Evolutionary conservation across 1,284 basidiomycete genomes (phyloP).

Genomic region (Cutaneotrichosporon sp.): DNA sequence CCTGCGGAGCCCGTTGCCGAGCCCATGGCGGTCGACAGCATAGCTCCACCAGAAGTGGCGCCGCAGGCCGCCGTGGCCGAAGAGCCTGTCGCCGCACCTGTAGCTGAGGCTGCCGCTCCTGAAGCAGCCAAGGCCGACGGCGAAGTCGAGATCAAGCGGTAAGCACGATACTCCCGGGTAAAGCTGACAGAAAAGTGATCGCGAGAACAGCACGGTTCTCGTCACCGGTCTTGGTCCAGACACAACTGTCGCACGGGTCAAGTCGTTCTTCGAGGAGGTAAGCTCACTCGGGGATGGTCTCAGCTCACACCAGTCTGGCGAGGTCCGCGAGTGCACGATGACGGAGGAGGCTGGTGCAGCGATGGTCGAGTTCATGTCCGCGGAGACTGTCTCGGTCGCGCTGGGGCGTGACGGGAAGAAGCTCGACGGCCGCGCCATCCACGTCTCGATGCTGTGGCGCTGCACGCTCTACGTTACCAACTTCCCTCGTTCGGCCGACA

Average conservation of each 20-base stretch:
- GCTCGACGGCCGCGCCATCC: slow-evolving; percentile 67
- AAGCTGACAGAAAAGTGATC: slow-evolving; percentile 65
- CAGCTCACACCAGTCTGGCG: slow-evolving; percentile 69
- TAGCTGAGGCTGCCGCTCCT: slow-evolving; percentile 15
- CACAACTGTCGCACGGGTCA: slow-evolving; percentile 67
- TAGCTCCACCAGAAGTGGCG: neutral
- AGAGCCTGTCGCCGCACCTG: neutral
- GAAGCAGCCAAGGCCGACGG: slow-evolving; percentile 26
- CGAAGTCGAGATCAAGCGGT: slow-evolving; percentile 32
- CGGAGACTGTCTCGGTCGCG: slow-evolving; percentile 74
- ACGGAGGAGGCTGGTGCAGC: slow-evolving; percentile 42
- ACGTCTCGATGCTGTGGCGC: slow-evolving; percentile 86
- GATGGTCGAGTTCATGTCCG: slow-evolving; percentile 51
- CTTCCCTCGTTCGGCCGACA: slow-evolving; percentile 85
- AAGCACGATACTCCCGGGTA: too few relatives aligned
- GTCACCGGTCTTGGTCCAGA: slow-evolving; percentile 69
- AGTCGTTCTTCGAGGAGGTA: slow-evolving; percentile 79
- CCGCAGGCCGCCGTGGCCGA: neutral
- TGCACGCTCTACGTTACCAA: slow-evolving; percentile 97
- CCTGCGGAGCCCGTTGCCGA: neutral
- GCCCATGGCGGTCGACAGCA: slow-evolving; percentile 10
- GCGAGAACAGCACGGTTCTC: slow-evolving; percentile 91
- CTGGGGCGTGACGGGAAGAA: slow-evolving; percentile 92
- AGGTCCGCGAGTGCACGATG: slow-evolving; percentile 69
- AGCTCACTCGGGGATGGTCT: too few relatives aligned